Evolutionary conservation across 305 asterid species (phyloP).

Genomic region (Stenogyne calaminthoides): DNA sequence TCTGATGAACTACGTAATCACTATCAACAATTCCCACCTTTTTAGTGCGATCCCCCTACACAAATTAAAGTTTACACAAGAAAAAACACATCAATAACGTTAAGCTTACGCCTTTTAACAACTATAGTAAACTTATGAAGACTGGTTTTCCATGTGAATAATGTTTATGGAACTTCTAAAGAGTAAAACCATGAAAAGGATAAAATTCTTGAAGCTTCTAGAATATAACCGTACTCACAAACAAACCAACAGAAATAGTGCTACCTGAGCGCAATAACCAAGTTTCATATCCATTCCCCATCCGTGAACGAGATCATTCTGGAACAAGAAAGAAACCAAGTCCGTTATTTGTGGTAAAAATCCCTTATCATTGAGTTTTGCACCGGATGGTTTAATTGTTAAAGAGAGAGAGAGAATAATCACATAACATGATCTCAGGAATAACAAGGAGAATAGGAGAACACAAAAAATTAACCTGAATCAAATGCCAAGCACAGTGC

Average conservation of each 20-base stretch:
- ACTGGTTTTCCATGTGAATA: constrained; percentile 10
- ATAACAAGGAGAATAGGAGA: neutral
- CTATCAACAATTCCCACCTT: constrained; percentile 92
- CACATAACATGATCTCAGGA: neutral
- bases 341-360: constrained; percentile 18
- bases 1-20: constrained; percentile 87
- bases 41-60: constrained; percentile 80
- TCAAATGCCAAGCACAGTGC: constrained; percentile 96
- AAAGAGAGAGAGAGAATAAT: neutral
- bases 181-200: neutral
- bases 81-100: neutral
- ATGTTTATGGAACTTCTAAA: neutral
- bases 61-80: constrained; percentile 27
- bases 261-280: constrained; percentile 92
- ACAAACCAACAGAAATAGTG: constrained; percentile 17
- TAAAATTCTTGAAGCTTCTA: constrained; percentile 5
- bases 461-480: constrained; percentile 54
- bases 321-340: constrained; percentile 31
- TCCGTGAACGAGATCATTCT: constrained; percentile 98
- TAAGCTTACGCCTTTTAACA: neutral
- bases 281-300: constrained; percentile 99
- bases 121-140: neutral
- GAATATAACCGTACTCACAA: neutral
- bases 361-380: constrained; percentile 7
- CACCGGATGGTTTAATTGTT: neutral